Evolutionary conservation across 768 basidiomycete species (phyloP).

Genomic region (Dioszegia crocea): DNA sequence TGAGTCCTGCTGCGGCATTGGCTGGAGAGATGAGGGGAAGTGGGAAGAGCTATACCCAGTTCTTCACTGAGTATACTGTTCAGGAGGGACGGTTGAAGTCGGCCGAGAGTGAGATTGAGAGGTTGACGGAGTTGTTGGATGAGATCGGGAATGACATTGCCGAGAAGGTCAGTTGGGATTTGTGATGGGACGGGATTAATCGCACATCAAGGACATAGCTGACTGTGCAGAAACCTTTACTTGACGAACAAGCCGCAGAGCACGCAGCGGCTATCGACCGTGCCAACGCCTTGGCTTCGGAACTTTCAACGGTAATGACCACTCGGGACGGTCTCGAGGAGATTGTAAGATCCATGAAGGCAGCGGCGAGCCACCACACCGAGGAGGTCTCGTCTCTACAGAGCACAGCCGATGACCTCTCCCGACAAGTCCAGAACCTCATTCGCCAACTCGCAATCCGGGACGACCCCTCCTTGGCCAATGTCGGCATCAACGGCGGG

Average conservation of each 20-base stretch:
- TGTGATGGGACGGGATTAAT: neutral
- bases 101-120: slow-evolving; percentile 75
- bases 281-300: slow-evolving; percentile 71
- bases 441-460: slow-evolving; percentile 73
- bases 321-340: slow-evolving; percentile 66
- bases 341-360: slow-evolving; percentile 26
- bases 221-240: slow-evolving; percentile 68
- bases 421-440: slow-evolving; percentile 69
- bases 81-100: slow-evolving; percentile 74
- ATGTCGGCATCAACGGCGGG: slow-evolving; percentile 52
- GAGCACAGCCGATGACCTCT: slow-evolving; percentile 39
- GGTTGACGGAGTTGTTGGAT: slow-evolving; percentile 75
- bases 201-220: neutral
- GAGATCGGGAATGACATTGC: slow-evolving; percentile 83
- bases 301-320: slow-evolving; percentile 67
- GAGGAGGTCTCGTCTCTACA: slow-evolving; percentile 35
- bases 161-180: slow-evolving; percentile 63
- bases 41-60: slow-evolving; percentile 82
- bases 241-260: slow-evolving; percentile 83
- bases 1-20: slow-evolving; percentile 85
- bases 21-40: slow-evolving; percentile 73
- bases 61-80: slow-evolving; percentile 83
- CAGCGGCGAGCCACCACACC: slow-evolving; percentile 15
- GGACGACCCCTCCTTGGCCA: slow-evolving; percentile 75
- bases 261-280: slow-evolving; percentile 79